Evolutionary conservation across 352 stramenopile genomes (phyloP).

Genomic region (Pythium dissotocum): DNA sequence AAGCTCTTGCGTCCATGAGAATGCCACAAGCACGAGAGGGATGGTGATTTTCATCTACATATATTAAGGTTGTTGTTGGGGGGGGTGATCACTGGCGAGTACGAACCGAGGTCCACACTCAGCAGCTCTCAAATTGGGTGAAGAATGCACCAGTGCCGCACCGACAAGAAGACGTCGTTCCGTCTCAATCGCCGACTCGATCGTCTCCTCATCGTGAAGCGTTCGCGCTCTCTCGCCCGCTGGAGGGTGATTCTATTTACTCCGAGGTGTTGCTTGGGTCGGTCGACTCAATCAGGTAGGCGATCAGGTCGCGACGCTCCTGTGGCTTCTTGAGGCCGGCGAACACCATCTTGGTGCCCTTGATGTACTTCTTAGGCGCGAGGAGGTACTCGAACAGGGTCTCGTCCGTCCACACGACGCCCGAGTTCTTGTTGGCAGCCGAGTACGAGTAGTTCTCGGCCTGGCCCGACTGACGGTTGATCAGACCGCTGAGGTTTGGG

Average conservation of each 20-base stretch:
- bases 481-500: constrained; percentile 97
- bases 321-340: constrained; percentile 98
- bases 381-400: constrained; percentile 99
- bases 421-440: constrained; percentile 98
- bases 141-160: not conserved
- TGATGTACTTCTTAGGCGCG: constrained; percentile 99
- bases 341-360: constrained; percentile 99
- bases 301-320: constrained; percentile 98
- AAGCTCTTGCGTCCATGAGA: no score
- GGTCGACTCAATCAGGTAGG: constrained; percentile 94
- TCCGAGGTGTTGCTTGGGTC: constrained; percentile 48
- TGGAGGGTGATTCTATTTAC: constrained; percentile 23
- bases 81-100: not conserved
- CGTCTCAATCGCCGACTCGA: not conserved
- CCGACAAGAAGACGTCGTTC: not conserved
- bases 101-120: not conserved
- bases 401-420: constrained; percentile 95
- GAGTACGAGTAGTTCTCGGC: constrained; percentile 98
- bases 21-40: not conserved
- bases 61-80: constrained; percentile 28
- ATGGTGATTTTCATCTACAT: constrained; percentile 30
- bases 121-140: not conserved
- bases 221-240: not conserved
- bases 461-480: constrained; percentile 96
- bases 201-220: not conserved